A percentile compares a stretch with the other conserved stretches of the same genome.
These are phyloP conservation scores for Elsinoe batatas DNA, from an alignment of 2,329 filamentous ascomycete genomes.

Conservation along the genomic window DNA sequence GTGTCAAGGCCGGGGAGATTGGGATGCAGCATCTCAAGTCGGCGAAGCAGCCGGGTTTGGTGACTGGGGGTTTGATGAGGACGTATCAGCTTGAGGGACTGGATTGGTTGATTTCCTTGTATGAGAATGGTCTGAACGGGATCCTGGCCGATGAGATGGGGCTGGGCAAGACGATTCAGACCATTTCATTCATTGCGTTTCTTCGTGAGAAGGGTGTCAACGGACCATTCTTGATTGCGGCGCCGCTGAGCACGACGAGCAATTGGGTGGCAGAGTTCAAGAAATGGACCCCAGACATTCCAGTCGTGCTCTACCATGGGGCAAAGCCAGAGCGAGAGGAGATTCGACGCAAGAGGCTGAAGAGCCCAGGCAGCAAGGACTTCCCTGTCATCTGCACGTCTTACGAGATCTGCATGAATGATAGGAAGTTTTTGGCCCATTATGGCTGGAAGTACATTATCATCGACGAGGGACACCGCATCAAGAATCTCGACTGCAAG, in stretches of 20 bases:
- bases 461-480: constrained; percentile 90
- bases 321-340: constrained; percentile 64
- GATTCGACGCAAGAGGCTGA: constrained; percentile 63
- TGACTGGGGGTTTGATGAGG: constrained; percentile 82
- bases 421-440: constrained; percentile 67
- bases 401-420: constrained; percentile 92
- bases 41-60: constrained; percentile 73
- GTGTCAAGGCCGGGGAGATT: constrained; percentile 49
- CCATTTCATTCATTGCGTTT: constrained; percentile 77
- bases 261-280: constrained; percentile 96
- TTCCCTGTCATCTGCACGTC: constrained; percentile 92
- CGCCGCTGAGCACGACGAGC: constrained; percentile 79
- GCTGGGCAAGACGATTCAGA: constrained; percentile 83
- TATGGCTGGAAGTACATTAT: constrained; percentile 98
- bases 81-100: constrained; percentile 90
- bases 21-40: constrained; percentile 62
- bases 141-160: constrained; percentile 95
- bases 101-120: constrained; percentile 77
- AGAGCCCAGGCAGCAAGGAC: constrained; percentile 55
- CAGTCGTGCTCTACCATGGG: constrained; percentile 85
- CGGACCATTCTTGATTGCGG: constrained; percentile 83
- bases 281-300: constrained; percentile 81
- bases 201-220: constrained; percentile 78
- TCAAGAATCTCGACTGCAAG: constrained; percentile 94
- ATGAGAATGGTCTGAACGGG: constrained; percentile 84